A percentile compares a stretch with the other conserved stretches of the same genome.
Evolutionary conservation across 2,329 filamentous ascomycete genomes (phyloP).

Genomic region (Colletotrichum musae): DNA sequence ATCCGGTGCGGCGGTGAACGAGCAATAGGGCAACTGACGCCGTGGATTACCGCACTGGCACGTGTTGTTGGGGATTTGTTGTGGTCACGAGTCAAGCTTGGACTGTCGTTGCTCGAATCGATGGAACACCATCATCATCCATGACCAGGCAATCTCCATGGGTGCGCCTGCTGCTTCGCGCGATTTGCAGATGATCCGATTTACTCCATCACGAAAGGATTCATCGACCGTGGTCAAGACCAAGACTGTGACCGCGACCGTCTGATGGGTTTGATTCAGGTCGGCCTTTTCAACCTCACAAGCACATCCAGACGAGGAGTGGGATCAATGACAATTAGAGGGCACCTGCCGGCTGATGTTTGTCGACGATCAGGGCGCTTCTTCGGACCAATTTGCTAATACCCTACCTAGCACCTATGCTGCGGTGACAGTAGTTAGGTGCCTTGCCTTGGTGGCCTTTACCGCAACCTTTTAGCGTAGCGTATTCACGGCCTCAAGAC

Average conservation of each 20-base stretch:
- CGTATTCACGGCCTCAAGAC: too few relatives aligned
- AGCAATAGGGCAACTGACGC: background rate
- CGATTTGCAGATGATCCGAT: constrained; percentile 19
- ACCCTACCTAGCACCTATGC: too few relatives aligned
- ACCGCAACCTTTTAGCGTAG: too few relatives aligned
- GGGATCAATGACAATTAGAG: constrained; percentile 4
- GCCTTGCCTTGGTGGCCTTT: too few relatives aligned
- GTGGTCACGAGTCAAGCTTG: constrained; percentile 19
- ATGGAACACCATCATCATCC: too few relatives aligned
- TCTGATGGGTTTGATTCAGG: constrained; percentile 4
- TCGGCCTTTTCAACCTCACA: constrained; percentile 22
- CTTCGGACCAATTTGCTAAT: background rate
- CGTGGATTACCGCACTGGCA: constrained; percentile 1
- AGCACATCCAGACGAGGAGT: constrained; percentile 2
- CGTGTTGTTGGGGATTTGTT: background rate
- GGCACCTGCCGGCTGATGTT: constrained; percentile 5
- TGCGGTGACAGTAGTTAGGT: too few relatives aligned
- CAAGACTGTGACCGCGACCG: constrained; percentile 9
- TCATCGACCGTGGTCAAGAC: constrained; percentile 1
- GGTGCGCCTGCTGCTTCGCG: constrained; percentile 13
- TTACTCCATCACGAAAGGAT: constrained; percentile 7
- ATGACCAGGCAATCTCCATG: background rate
- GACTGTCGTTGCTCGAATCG: too few relatives aligned
- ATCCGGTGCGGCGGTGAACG: constrained; percentile 24
- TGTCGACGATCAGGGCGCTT: constrained; percentile 1